A percentile compares a stretch with the other conserved stretches of the same genome.
phyloP scores from a whole-genome alignment of 139 green algal species.

The Edaphochlamys debaryana region DNA sequence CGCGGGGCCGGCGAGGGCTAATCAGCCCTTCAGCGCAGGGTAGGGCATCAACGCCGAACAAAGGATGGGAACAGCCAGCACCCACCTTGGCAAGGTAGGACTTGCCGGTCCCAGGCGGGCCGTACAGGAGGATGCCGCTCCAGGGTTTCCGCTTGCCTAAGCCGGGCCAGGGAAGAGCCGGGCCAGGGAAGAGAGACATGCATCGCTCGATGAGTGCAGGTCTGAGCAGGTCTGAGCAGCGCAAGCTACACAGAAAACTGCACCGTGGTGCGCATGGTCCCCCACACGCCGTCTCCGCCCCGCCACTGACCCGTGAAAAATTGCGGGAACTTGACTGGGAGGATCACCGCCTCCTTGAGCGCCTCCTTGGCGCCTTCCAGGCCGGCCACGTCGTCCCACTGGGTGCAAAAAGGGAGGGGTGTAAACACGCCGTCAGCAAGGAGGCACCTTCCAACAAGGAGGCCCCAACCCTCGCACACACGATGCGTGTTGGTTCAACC shows the following conservation, averaged over 20 bases:
- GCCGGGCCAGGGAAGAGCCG: neutral
- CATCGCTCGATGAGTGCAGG: too few relatives aligned
- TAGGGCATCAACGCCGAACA: too few relatives aligned
- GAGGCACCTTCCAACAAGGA: neutral
- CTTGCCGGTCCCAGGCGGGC: conserved; percentile 97
- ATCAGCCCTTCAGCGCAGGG: too few relatives aligned
- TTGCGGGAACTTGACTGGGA: conserved; percentile 99
- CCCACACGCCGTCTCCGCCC: too few relatives aligned
- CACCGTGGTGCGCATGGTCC: too few relatives aligned
- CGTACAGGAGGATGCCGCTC: conserved; percentile 98
- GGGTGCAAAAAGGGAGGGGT: neutral
- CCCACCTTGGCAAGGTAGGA: conserved; percentile 98
- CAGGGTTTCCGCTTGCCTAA: conserved; percentile 97
- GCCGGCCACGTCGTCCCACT: conserved; percentile 98
- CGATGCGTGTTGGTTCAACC: too few relatives aligned
- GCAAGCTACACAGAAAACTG: too few relatives aligned
- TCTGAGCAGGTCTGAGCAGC: too few relatives aligned
- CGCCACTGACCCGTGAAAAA: conserved; percentile 98
- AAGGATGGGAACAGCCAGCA: too few relatives aligned
- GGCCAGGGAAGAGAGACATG: neutral
- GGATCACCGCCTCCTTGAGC: conserved; percentile 99
- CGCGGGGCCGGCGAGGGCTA: too few relatives aligned
- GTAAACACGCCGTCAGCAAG: neutral
- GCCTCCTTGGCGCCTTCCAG: conserved; percentile 97
- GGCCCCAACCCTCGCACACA: too few relatives aligned